Evolutionary conservation across 2,329 filamentous ascomycete species (phyloP), one percentile per base, ranked within the genome.

Genomic region (Dryadomyces quercivorus): DNA sequence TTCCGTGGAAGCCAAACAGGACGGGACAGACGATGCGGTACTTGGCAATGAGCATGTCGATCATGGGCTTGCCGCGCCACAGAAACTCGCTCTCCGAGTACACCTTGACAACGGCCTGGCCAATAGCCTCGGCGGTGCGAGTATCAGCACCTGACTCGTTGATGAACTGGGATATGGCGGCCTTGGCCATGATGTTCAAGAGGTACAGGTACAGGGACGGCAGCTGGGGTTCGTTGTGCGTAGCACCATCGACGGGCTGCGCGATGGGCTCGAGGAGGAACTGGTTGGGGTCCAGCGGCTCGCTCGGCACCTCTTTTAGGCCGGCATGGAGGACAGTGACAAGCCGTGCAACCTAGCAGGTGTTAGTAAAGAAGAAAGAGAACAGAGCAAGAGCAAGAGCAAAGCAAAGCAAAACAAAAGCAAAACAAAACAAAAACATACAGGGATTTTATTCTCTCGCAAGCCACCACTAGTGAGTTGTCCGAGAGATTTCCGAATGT

Each of bases 21-120:
- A 90, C 84, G 0, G 93, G 92, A 62, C 89, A 95, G 3, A 81
- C 75, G 16, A 86, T 75, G 57, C 90, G 82, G 63, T 88, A 86
- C 67, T 97, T 96, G 54, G 91, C 85, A 63, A 90, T 77, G 5
- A 93, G 69, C 51, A 93, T 83, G 63, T 91, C 86, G 54, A 87
- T 83, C 59, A 93, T 73, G 0, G 82, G 75, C 47, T 75, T 69
- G n/a, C 80, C 82, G 50, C 82, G 76, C 74, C 81, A 84, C 50
- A 75, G 70, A 62, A 86, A 83, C 5, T 77, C 72, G 1, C 77
- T 72, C 48, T 78, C 75, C 1, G 85, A 82, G 63, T 91, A 88
- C 22, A 89, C 75, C 57, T 81, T 78, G 10, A 82, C 84, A 0
- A 82, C 75, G 10, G 87, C 71, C 18, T 89, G 76, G 31, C 87